Evolutionary conservation across 2,329 filamentous ascomycete species (phyloP).

Genomic region (Calonectria multiphialidica): DNA sequence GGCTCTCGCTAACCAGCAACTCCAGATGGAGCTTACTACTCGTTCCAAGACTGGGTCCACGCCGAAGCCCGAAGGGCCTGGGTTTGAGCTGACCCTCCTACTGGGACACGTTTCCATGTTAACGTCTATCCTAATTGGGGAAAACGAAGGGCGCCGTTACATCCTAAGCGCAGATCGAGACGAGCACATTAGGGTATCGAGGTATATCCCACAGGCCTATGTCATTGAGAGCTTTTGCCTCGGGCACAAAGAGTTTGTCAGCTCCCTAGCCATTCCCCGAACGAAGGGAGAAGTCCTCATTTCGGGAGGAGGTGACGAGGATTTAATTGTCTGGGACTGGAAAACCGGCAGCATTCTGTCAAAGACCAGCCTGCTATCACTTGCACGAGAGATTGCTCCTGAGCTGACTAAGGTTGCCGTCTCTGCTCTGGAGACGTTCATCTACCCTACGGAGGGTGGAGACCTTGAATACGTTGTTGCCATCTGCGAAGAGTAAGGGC

Average conservation of each 20-base stretch:
- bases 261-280: slow-evolving; percentile 75
- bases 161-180: slow-evolving; percentile 70
- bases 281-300: slow-evolving; percentile 73
- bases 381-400: slow-evolving; percentile 53
- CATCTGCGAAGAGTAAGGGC: slow-evolving; percentile 67
- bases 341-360: slow-evolving; percentile 63
- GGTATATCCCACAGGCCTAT: slow-evolving; percentile 84
- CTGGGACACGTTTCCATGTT: slow-evolving; percentile 97
- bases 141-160: slow-evolving; percentile 57
- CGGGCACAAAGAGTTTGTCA: slow-evolving; percentile 89
- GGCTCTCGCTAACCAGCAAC: slow-evolving; percentile 70
- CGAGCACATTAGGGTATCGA: slow-evolving; percentile 87
- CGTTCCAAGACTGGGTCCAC: slow-evolving; percentile 41
- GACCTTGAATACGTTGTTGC: slow-evolving; percentile 58
- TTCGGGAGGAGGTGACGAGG: slow-evolving; percentile 88
- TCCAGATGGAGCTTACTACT: slow-evolving; percentile 53
- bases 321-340: slow-evolving; percentile 90
- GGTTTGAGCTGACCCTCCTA: slow-evolving; percentile 82
- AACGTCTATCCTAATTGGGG: slow-evolving; percentile 75
- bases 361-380: slow-evolving; percentile 63
- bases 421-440: slow-evolving; percentile 54
- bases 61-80: slow-evolving; percentile 51
- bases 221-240: slow-evolving; percentile 92
- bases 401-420: slow-evolving; percentile 60
- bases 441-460: slow-evolving; percentile 44